These are phyloP conservation scores for Diplodia mutila DNA, from an alignment of 2,329 filamentous ascomycete species.

Conservation along the genomic window DNA sequence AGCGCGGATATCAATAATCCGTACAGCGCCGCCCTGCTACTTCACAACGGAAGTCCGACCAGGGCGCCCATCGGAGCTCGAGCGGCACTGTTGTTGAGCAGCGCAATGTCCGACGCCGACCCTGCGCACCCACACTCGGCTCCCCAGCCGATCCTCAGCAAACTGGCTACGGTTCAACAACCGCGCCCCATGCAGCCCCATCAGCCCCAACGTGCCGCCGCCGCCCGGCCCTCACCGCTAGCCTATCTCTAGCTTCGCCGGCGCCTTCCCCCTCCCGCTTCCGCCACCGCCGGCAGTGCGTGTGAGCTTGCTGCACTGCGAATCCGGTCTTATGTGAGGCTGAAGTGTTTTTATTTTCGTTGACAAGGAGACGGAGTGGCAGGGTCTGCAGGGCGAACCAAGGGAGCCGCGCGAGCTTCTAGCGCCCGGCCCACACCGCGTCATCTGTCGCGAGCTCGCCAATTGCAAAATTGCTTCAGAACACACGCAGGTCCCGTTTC, in stretches of 20 bases:
- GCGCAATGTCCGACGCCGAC: slow-evolving; percentile 24
- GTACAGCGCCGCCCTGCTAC: neutral
- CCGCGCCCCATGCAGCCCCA: slow-evolving; percentile 17
- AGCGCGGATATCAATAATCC: neutral
- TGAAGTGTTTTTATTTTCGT: slow-evolving; percentile 4
- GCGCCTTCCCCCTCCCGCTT: neutral
- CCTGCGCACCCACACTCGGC: slow-evolving; percentile 17
- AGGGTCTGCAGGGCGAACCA: slow-evolving; percentile 6
- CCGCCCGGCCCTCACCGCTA: slow-evolving; percentile 24
- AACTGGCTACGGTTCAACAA: slow-evolving; percentile 19
- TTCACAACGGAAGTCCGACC: slow-evolving; percentile 1
- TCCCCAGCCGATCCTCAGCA: slow-evolving; percentile 25
- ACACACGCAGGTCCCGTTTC: neutral
- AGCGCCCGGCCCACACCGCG: slow-evolving; percentile 9
- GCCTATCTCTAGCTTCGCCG: slow-evolving; percentile 12
- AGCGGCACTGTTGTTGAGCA: slow-evolving; percentile 20
- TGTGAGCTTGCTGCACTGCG: neutral
- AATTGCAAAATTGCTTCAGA: neutral
- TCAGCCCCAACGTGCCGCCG: slow-evolving; percentile 24
- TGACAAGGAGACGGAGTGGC: neutral
- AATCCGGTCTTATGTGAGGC: slow-evolving; percentile 11
- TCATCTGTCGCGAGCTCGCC: neutral
- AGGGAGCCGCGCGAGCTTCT: neutral
- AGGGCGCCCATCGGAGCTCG: slow-evolving; percentile 18
- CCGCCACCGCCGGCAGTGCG: neutral